Conservation (phyloP, 1,139 yeast species). For the Meyerozyma athensensis region DNA sequence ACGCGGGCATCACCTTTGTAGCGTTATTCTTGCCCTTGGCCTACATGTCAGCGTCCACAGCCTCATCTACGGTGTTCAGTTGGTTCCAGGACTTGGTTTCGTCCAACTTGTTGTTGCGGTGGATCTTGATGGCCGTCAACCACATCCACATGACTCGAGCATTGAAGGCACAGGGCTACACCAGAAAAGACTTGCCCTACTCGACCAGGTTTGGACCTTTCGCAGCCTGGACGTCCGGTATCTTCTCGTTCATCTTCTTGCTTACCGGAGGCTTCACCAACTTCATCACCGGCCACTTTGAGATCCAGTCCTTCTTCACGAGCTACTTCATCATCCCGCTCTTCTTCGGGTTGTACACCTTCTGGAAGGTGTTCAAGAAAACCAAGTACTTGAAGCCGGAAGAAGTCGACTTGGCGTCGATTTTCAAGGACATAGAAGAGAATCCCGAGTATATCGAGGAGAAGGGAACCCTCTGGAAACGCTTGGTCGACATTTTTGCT, state of each 20-base stretch:
- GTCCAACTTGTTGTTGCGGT: constrained; percentile 20
- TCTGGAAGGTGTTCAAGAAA: constrained; percentile 25
- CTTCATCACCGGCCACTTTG: constrained; percentile 33
- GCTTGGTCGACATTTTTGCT: too few relatives aligned
- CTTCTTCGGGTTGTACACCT: constrained; percentile 18
- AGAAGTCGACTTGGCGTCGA: constrained; percentile 7
- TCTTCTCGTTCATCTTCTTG: constrained; percentile 26
- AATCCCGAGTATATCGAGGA: constrained; percentile 33
- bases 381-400: constrained; percentile 15
- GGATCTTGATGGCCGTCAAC: constrained; percentile 26
- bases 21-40: constrained; percentile 23
- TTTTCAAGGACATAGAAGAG: constrained; percentile 29
- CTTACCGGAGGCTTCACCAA: constrained; percentile 38
- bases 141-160: constrained; percentile 32
- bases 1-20: constrained; percentile 26
- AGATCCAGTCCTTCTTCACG: constrained; percentile 29
- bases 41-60: constrained; percentile 20
- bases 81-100: constrained; percentile 27
- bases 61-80: constrained; percentile 22
- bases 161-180: constrained; percentile 32
- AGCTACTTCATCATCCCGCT: constrained; percentile 37
- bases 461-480: constrained; percentile 25
- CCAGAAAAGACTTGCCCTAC: constrained; percentile 34
- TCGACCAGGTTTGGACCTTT: constrained; percentile 19
- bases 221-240: constrained; percentile 34